Evolutionary conservation across 139 green algal species (phyloP).

Genomic region (Trebouxia sp.): DNA sequence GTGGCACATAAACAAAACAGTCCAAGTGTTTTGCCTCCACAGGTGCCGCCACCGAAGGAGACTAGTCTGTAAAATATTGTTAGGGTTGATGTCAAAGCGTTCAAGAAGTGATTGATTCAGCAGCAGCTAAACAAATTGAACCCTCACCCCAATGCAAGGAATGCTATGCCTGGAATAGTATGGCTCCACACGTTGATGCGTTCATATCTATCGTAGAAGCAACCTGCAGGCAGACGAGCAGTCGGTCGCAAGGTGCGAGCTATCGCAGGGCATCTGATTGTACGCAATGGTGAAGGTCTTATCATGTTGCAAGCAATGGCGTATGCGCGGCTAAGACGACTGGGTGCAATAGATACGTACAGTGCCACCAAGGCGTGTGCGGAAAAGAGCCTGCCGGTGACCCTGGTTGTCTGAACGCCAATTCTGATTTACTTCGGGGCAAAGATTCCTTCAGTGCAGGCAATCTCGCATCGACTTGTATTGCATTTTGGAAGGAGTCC

Average conservation of each 20-base stretch:
- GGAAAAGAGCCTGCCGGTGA: constrained; percentile 52
- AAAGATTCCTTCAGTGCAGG: neutral
- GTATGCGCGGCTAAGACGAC: too few relatives aligned
- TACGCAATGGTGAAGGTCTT: too few relatives aligned
- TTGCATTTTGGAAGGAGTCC: neutral
- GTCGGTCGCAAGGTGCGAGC: neutral
- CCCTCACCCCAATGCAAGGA: constrained; percentile 63
- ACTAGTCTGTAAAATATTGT: neutral
- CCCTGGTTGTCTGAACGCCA: constrained; percentile 35
- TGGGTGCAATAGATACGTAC: constrained; percentile 43
- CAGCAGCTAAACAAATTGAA: too few relatives aligned
- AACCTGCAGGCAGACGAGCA: constrained; percentile 40
- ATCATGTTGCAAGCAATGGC: too few relatives aligned
- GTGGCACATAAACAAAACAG: constrained; percentile 71
- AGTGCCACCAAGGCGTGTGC: constrained; percentile 65
- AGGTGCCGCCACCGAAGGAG: neutral
- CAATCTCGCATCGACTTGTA: constrained; percentile 1
- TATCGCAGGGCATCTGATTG: too few relatives aligned
- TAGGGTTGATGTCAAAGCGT: too few relatives aligned
- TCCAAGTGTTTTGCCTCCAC: constrained; percentile 40
- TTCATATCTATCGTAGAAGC: constrained; percentile 81
- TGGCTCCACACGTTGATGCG: constrained; percentile 87
- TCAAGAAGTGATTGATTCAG: too few relatives aligned
- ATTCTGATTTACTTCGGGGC: neutral
- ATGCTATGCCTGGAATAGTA: constrained; percentile 55